Evolutionary conservation across 768 basidiomycete species (phyloP).

Genomic region (Tulasnella sp.): DNA sequence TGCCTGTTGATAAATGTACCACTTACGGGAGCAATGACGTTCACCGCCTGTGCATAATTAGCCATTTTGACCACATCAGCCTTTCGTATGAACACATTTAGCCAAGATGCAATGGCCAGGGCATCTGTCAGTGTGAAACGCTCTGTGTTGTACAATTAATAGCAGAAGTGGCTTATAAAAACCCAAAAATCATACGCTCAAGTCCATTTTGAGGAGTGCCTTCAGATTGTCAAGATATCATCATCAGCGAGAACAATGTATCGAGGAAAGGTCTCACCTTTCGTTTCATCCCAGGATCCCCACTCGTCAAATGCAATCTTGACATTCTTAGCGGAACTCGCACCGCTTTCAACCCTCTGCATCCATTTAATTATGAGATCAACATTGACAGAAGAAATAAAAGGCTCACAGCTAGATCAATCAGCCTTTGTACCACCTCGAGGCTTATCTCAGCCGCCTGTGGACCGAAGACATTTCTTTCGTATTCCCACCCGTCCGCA

Average conservation of each 20-base stretch:
- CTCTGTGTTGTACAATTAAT: too few relatives aligned
- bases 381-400: background rate
- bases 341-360: constrained; percentile 19
- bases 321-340: constrained; percentile 18
- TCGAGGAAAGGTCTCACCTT: background rate
- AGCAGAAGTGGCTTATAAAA: background rate
- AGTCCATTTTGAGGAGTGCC: constrained; percentile 3
- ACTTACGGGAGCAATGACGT: constrained; percentile 36
- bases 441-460: constrained; percentile 42
- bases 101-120: constrained; percentile 45
- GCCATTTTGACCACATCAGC: constrained; percentile 47
- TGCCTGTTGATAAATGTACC: constrained; percentile 8
- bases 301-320: constrained; percentile 41
- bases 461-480: constrained; percentile 8
- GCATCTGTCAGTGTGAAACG: constrained; percentile 43
- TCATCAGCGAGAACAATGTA: background rate
- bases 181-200: background rate
- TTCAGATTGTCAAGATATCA: background rate
- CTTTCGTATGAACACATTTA: constrained; percentile 48
- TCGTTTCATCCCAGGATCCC: constrained; percentile 36
- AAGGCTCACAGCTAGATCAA: constrained; percentile 31
- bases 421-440: constrained; percentile 38
- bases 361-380: background rate
- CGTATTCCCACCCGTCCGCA: background rate
- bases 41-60: constrained; percentile 46